These are phyloP conservation scores for Fusarium sp. DNA, from an alignment of 2,329 filamentous ascomycete species.

Conservation along the genomic window DNA sequence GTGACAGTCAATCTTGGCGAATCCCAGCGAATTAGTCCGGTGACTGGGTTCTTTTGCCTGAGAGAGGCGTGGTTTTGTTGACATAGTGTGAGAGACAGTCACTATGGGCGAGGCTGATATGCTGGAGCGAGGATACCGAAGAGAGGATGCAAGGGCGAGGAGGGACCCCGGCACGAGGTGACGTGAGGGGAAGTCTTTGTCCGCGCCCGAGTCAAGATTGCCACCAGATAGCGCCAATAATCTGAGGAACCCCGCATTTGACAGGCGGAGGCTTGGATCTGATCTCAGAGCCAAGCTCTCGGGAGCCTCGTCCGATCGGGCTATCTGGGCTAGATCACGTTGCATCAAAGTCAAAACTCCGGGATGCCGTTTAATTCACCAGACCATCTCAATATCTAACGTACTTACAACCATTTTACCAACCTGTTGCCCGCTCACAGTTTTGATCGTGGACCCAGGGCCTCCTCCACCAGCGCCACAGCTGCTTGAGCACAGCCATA, in stretches of 20 bases:
- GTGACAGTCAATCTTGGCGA: conserved; percentile 19
- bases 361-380: too few species aligned
- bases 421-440: neutral
- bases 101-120: too few species aligned
- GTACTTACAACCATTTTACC: neutral
- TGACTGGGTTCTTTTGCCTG: neutral
- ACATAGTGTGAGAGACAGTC: neutral
- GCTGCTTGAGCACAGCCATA: conserved; percentile 13
- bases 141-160: conserved; percentile 10
- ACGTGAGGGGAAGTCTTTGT: neutral
- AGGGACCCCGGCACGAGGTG: neutral
- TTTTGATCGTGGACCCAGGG: neutral
- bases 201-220: too few species aligned
- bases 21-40: conserved; percentile 16
- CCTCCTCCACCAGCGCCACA: conserved; percentile 11
- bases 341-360: too few species aligned
- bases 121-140: neutral
- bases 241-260: neutral
- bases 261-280: neutral
- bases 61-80: neutral
- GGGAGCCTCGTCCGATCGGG: too few species aligned
- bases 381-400: too few species aligned
- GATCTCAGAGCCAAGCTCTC: too few species aligned
- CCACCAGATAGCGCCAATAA: neutral
- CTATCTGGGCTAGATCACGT: too few species aligned